Evolutionary conservation across 2,329 filamentous ascomycete genomes (phyloP).

Genomic region (Aspergillus pseudonomiae): DNA sequence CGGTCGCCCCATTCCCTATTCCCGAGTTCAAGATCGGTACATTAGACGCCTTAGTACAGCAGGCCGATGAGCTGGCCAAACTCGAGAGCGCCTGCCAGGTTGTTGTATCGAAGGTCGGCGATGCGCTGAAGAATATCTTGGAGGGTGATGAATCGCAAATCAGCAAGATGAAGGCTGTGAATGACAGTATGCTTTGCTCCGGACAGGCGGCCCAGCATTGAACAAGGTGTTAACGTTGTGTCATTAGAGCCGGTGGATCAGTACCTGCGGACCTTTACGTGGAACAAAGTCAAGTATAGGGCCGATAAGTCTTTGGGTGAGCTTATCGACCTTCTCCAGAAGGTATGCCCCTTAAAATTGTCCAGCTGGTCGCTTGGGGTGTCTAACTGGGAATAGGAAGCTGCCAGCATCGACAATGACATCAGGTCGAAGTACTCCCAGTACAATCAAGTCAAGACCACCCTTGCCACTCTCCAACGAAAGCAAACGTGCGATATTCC

Average conservation of each 20-base stretch:
- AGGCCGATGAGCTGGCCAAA: conserved; percentile 93
- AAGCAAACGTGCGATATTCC: conserved; percentile 72
- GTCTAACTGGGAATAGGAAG: conserved; percentile 62
- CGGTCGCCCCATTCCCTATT: conserved; percentile 75
- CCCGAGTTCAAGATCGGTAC: conserved; percentile 98
- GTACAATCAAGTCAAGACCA: conserved; percentile 89
- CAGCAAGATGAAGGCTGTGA: conserved; percentile 86
- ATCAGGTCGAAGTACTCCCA: conserved; percentile 93
- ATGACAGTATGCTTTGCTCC: conserved; percentile 70
- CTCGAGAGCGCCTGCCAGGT: conserved; percentile 77
- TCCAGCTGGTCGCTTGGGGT: background rate
- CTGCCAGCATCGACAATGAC: conserved; percentile 90
- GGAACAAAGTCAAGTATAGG: conserved; percentile 98
- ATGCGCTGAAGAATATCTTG: conserved; percentile 80
- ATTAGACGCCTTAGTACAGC: conserved; percentile 89
- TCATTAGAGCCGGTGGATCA: conserved; percentile 86
- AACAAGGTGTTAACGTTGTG: conserved; percentile 10
- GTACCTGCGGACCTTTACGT: conserved; percentile 84
- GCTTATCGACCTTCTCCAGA: conserved; percentile 83
- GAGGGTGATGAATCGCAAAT: conserved; percentile 83
- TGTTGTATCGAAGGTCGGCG: conserved; percentile 84
- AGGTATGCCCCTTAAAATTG: conserved; percentile 55
- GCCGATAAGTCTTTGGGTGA: conserved; percentile 88
- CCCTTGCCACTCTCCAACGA: conserved; percentile 76
- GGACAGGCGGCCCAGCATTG: background rate